A percentile compares a stretch with the other conserved stretches of the same genome.
Conservation (phyloP, 345 rosid species). For the Capsella bursapastoris region DNA sequence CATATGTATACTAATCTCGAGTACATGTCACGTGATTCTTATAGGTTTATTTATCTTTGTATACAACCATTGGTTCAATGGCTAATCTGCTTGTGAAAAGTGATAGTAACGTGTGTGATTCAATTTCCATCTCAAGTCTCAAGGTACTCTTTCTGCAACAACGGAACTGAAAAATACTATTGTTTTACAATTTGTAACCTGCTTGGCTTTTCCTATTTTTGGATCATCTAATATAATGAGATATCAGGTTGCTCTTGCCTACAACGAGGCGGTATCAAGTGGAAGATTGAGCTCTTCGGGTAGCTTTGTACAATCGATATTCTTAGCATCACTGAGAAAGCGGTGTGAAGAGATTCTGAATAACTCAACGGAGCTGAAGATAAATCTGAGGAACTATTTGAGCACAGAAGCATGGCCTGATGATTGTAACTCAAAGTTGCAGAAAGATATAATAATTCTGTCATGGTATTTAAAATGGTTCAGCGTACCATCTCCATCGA, state of each 20-base stretch:
- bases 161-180: not conserved
- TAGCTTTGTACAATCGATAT: slow-evolving; percentile 69
- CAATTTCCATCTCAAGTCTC: slow-evolving; percentile 76
- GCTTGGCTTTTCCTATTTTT: not conserved
- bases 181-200: not conserved
- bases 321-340: slow-evolving; percentile 69
- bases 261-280: slow-evolving; percentile 72
- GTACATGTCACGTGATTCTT: slow-evolving; percentile 27
- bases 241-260: slow-evolving; percentile 77
- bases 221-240: slow-evolving; percentile 8
- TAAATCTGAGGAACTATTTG: slow-evolving; percentile 55
- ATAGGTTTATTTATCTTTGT: slow-evolving; percentile 85
- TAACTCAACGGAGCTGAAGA: slow-evolving; percentile 48
- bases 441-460: slow-evolving; percentile 51
- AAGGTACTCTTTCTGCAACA: slow-evolving; percentile 55
- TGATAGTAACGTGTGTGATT: slow-evolving; percentile 50
- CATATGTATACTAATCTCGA: slow-evolving; percentile 27
- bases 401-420: slow-evolving; percentile 69
- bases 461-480: slow-evolving; percentile 91
- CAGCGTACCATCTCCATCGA: slow-evolving; percentile 65
- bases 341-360: slow-evolving; percentile 71
- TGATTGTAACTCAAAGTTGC: slow-evolving; percentile 37
- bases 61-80: slow-evolving; percentile 72
- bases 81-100: slow-evolving; percentile 64
- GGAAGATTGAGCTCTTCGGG: slow-evolving; percentile 71